Evolutionary conservation across 495 filamentous ascomycete species (phyloP).

Genomic region (Neurospora terricola): DNA sequence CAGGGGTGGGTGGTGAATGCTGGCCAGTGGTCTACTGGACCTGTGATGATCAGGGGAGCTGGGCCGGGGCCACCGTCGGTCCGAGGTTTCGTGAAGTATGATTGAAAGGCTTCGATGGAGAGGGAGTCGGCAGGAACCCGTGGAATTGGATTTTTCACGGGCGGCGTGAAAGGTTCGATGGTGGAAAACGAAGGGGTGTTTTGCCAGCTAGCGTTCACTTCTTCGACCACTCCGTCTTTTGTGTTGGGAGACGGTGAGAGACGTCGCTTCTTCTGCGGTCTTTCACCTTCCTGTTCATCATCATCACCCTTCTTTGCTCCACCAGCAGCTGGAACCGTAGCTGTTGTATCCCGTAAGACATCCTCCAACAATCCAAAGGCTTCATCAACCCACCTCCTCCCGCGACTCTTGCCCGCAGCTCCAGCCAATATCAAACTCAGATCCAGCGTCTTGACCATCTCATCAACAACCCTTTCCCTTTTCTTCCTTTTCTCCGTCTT

Average conservation of each 20-base stretch:
- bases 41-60: constrained; percentile 60
- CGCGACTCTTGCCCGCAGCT: constrained; percentile 39
- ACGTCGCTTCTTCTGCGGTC: constrained; percentile 17
- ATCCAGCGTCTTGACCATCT: constrained; percentile 59
- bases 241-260: background rate
- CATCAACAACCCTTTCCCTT: constrained; percentile 10
- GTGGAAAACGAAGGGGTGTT: constrained; percentile 30
- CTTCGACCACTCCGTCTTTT: background rate
- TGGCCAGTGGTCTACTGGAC: constrained; percentile 62
- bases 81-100: constrained; percentile 37
- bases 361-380: constrained; percentile 38
- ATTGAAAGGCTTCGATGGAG: constrained; percentile 55
- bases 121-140: constrained; percentile 20
- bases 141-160: constrained; percentile 25
- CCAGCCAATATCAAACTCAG: constrained; percentile 77
- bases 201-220: constrained; percentile 1
- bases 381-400: constrained; percentile 50
- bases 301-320: background rate
- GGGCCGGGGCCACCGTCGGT: constrained; percentile 21
- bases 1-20: constrained; percentile 61
- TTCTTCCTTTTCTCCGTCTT: constrained; percentile 2
- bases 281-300: background rate
- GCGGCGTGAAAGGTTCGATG: constrained; percentile 32
- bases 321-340: background rate
- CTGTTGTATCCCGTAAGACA: constrained; percentile 7